Conservation (phyloP, 805 yeast species). For the Naumovozyma castellii region DNA sequence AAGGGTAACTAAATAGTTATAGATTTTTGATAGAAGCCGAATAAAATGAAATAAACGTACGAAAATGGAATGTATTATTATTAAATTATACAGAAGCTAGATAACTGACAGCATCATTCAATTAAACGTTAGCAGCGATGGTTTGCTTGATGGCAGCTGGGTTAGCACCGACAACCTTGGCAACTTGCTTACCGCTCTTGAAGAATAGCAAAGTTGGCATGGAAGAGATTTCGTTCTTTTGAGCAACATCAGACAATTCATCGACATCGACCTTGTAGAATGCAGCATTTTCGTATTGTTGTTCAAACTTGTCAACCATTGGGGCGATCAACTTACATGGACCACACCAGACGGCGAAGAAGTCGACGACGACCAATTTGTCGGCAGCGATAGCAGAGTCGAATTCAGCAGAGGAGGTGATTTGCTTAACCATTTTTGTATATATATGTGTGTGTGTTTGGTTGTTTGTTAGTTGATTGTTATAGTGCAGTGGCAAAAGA, state of each 20-base stretch:
- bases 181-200: constrained; percentile 73
- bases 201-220: constrained; percentile 67
- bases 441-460: constrained; percentile 1
- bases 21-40: not conserved
- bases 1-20: too few species aligned
- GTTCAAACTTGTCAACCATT: constrained; percentile 70
- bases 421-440: constrained; percentile 44
- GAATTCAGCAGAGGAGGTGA: constrained; percentile 52
- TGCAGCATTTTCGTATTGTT: constrained; percentile 47
- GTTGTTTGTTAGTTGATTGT: too few species aligned
- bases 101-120: too few species aligned
- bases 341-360: constrained; percentile 97
- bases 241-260: constrained; percentile 65
- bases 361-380: constrained; percentile 85
- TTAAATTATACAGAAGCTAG: too few species aligned
- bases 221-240: constrained; percentile 47
- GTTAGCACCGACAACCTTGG: constrained; percentile 83
- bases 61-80: not conserved
- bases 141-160: constrained; percentile 72
- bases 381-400: constrained; percentile 49
- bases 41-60: not conserved
- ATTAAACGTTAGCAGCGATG: constrained; percentile 42
- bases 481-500: too few species aligned
- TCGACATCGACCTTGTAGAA: constrained; percentile 93
- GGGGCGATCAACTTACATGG: constrained; percentile 98